Conservation (phyloP, 1,139 yeast species). For the Yamadazyma taylorii region DNA sequence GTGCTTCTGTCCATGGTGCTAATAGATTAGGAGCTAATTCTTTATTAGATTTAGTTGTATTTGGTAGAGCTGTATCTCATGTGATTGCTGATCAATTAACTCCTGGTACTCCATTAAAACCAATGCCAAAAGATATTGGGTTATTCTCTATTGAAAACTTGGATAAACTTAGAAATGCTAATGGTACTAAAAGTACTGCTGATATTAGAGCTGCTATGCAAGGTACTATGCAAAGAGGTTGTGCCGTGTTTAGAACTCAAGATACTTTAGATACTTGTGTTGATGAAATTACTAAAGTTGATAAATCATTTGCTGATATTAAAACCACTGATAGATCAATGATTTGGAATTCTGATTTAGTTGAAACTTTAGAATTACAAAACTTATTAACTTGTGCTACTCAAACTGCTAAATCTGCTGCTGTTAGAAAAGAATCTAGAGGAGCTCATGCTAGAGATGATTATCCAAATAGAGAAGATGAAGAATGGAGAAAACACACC, state of each 20-base stretch:
- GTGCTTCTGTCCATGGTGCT: slow-evolving; percentile 99
- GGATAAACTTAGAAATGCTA: slow-evolving; percentile 83
- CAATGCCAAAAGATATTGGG: slow-evolving; percentile 82
- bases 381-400: slow-evolving; percentile 96
- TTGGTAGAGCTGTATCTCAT: slow-evolving; percentile 97
- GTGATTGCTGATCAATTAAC: slow-evolving; percentile 81
- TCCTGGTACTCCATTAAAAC: slow-evolving; percentile 84
- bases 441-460: slow-evolving; percentile 99
- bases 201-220: slow-evolving; percentile 92
- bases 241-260: slow-evolving; percentile 95
- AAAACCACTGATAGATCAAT: slow-evolving; percentile 93
- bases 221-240: slow-evolving; percentile 93
- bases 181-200: slow-evolving; percentile 81
- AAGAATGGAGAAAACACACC: slow-evolving; percentile 96
- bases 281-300: slow-evolving; percentile 70
- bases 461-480: slow-evolving; percentile 94
- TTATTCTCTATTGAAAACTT: slow-evolving; percentile 86
- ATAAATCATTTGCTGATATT: slow-evolving; percentile 63
- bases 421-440: slow-evolving; percentile 95
- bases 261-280: slow-evolving; percentile 93
- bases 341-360: slow-evolving; percentile 98
- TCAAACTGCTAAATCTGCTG: slow-evolving; percentile 93
- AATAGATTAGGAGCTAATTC: slow-evolving; percentile 99
- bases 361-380: slow-evolving; percentile 94
- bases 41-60: slow-evolving; percentile 93